A percentile compares a stretch with the other conserved stretches of the same genome.
Evolutionary conservation across 1,284 basidiomycete species (phyloP).

Genomic region (Puccinia horiana): DNA sequence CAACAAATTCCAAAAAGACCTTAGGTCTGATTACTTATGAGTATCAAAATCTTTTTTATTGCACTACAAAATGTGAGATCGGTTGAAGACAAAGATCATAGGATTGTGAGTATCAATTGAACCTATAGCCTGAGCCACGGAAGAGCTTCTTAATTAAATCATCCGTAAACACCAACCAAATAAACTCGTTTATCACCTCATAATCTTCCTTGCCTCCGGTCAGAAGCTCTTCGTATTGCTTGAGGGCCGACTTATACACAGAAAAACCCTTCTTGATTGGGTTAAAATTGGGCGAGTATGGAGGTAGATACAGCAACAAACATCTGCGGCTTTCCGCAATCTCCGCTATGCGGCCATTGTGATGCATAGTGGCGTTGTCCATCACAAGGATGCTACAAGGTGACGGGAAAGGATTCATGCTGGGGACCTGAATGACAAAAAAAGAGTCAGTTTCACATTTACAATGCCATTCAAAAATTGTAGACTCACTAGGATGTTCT

Average conservation of each 20-base stretch:
- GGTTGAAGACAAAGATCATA: not conserved
- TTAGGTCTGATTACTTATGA: too few species aligned
- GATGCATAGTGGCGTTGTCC: too few species aligned
- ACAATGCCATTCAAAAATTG: too few species aligned
- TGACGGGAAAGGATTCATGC: not conserved
- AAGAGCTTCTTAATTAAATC: not conserved
- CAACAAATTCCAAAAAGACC: too few species aligned
- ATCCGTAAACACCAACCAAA: not conserved
- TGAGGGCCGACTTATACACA: not conserved
- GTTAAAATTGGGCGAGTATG: constrained; percentile 1
- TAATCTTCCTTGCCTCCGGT: not conserved
- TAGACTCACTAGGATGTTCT: too few species aligned
- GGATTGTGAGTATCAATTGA: too few species aligned
- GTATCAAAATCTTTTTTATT: too few species aligned
- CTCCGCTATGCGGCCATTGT: not conserved
- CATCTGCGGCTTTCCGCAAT: not conserved
- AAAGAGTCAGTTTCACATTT: too few species aligned
- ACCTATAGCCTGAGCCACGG: not conserved
- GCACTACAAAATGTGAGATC: too few species aligned
- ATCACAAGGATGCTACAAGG: not conserved
- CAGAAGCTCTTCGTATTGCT: not conserved
- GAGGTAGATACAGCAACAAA: not conserved
- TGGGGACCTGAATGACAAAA: too few species aligned
- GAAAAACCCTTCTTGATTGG: not conserved
- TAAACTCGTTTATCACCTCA: not conserved